phyloP scores from a whole-genome alignment of 495 filamentous ascomycete genomes.

The Saxophila tyrrhenica region DNA sequence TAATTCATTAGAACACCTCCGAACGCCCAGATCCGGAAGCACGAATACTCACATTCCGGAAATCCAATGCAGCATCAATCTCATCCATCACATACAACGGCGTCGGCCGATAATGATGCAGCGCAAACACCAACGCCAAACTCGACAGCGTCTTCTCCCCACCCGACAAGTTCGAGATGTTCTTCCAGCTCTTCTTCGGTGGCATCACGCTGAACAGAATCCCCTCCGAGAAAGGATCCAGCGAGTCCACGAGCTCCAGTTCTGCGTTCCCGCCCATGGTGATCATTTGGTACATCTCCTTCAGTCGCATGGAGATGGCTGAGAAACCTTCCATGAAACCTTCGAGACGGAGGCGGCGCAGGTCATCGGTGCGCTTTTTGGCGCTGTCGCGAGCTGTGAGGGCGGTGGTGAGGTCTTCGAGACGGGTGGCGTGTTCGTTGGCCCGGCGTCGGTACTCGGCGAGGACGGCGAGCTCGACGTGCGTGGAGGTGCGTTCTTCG shows the following conservation, averaged over 20 bases:
- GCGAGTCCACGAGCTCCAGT: constrained; percentile 84
- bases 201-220: constrained; percentile 98
- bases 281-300: constrained; percentile 99
- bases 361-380: constrained; percentile 81
- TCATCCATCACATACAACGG: constrained; percentile 99
- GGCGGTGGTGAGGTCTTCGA: constrained; percentile 64
- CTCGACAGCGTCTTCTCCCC: constrained; percentile 95
- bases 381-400: constrained; percentile 67
- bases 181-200: constrained; percentile 99
- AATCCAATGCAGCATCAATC: constrained; percentile 96
- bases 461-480: constrained; percentile 82
- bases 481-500: constrained; percentile 86
- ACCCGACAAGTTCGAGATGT: constrained; percentile 86
- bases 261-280: constrained; percentile 99
- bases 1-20: background rate
- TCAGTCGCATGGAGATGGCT: constrained; percentile 85
- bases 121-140: constrained; percentile 87
- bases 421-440: constrained; percentile 73
- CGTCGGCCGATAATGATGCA: constrained; percentile 97
- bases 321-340: constrained; percentile 98
- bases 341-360: constrained; percentile 77
- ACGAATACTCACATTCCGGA: constrained; percentile 82
- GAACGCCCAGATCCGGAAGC: no score
- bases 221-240: constrained; percentile 94
- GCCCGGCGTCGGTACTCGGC: constrained; percentile 85